phyloP scores from a whole-genome alignment of 2,329 filamentous ascomycete species.

The Paecilomyces dactylethromorphus region DNA sequence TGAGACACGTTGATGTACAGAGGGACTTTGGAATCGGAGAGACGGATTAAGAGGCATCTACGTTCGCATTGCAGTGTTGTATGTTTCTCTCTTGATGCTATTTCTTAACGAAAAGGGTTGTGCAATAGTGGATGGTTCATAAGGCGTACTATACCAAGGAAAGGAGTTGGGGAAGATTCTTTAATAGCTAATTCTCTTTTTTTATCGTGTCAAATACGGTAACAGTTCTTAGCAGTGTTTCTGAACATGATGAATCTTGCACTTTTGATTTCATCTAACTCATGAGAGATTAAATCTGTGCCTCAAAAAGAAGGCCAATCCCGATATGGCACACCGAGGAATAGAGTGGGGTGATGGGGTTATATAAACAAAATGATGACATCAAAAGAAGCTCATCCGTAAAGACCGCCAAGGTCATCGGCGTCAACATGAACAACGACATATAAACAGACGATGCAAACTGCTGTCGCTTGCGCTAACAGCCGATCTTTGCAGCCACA shows the following conservation, averaged over 20 bases:
- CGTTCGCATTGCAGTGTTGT: not conserved
- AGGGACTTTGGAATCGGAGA: conserved; percentile 32
- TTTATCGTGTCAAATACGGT: too few species aligned
- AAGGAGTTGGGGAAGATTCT: not conserved
- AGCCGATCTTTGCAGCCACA: not conserved
- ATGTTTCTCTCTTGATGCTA: not conserved
- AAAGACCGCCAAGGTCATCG: not conserved
- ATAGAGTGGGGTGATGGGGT: not conserved
- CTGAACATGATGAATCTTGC: not conserved
- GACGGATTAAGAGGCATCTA: conserved; percentile 22
- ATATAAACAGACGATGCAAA: not conserved
- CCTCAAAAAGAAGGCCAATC: not conserved
- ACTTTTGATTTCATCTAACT: not conserved
- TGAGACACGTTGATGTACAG: conserved; percentile 42
- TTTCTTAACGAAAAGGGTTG: not conserved
- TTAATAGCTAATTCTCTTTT: not conserved
- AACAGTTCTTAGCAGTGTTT: too few species aligned
- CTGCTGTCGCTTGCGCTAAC: not conserved
- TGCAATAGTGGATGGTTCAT: not conserved
- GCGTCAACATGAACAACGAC: not conserved
- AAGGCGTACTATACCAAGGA: not conserved
- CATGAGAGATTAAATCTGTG: not conserved
- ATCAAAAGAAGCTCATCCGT: not conserved
- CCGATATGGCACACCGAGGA: not conserved
- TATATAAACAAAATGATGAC: not conserved